Percentiles rank a stretch among this genome's conserved stretches.
Evolutionary conservation across 495 filamentous ascomycete species (phyloP).

Genomic region (Talaromyces borbonicus): DNA sequence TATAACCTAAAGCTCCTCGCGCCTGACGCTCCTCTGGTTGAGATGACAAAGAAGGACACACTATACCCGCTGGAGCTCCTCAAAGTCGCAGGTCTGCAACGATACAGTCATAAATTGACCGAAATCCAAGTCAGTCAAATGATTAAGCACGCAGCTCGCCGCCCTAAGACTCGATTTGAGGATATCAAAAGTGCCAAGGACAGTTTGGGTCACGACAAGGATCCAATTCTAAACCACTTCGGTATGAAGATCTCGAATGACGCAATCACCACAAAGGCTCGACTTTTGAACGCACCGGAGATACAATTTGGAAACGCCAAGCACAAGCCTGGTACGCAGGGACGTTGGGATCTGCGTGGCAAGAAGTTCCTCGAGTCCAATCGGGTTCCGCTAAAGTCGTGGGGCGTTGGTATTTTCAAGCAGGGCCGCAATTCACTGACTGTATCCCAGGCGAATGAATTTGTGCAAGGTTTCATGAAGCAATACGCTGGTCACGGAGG

Average conservation of each 20-base stretch:
- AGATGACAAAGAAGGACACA: conserved; percentile 54
- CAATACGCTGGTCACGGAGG: conserved; percentile 67
- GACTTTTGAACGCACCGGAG: conserved; percentile 60
- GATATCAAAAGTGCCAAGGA: conserved; percentile 55
- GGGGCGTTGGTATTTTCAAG: conserved; percentile 56
- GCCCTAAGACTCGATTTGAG: conserved; percentile 50
- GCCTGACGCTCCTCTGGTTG: conserved; percentile 56
- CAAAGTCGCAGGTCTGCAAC: conserved; percentile 52
- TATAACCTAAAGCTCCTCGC: conserved; percentile 50
- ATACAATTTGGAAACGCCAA: conserved; percentile 50
- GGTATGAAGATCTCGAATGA: conserved; percentile 53
- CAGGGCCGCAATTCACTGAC: conserved; percentile 31
- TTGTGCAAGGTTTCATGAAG: conserved; percentile 48
- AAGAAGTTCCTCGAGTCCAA: conserved; percentile 63
- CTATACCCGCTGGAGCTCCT: conserved; percentile 74
- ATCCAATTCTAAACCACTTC: conserved; percentile 57
- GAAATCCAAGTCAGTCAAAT: conserved; percentile 58
- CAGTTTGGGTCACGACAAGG: conserved; percentile 56
- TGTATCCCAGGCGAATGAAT: conserved; percentile 39
- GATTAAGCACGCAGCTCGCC: conserved; percentile 74
- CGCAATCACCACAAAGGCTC: conserved; percentile 57
- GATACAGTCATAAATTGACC: conserved; percentile 70
- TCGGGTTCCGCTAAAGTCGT: conserved; percentile 46
- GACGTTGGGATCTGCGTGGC: conserved; percentile 79
- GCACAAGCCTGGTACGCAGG: conserved; percentile 45